Conservation (phyloP, 352 stramenopile species). For the Thraustochytrium sp. region DNA sequence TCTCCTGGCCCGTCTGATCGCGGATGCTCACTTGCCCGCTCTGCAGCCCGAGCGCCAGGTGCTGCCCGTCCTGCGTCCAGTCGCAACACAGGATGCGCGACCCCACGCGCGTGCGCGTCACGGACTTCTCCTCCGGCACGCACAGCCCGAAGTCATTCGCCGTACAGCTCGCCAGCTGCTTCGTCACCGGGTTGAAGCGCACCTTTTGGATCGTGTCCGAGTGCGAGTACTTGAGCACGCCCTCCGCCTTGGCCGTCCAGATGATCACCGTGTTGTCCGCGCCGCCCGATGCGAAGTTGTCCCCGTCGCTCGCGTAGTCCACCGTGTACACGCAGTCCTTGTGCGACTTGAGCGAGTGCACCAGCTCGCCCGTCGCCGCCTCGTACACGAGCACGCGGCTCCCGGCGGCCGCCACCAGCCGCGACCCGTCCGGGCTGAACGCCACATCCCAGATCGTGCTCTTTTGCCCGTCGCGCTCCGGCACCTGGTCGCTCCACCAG, state of each 20-base stretch:
- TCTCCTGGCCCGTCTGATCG: constrained; percentile 81
- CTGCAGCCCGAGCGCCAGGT: constrained; percentile 80
- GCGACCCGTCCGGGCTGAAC: constrained; percentile 76
- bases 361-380: constrained; percentile 71
- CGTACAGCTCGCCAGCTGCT: constrained; percentile 85
- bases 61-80: constrained; percentile 83
- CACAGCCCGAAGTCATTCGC: constrained; percentile 86
- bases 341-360: constrained; percentile 71
- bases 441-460: constrained; percentile 76
- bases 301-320: constrained; percentile 78
- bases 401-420: constrained; percentile 80
- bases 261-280: constrained; percentile 93
- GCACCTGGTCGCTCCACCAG: constrained; percentile 74
- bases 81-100: constrained; percentile 80
- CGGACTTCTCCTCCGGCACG: constrained; percentile 82
- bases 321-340: constrained; percentile 86
- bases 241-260: constrained; percentile 85
- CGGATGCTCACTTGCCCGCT: constrained; percentile 81
- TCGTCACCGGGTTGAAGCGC: constrained; percentile 80
- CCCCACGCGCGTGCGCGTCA: constrained; percentile 87
- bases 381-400: constrained; percentile 86
- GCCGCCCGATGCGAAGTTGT: constrained; percentile 80
- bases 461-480: constrained; percentile 73
- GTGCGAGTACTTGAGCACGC: constrained; percentile 92
- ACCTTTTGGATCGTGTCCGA: constrained; percentile 85